These are phyloP conservation scores for Linderniella brevidens DNA, from an alignment of 257 asterid species.

Conservation along the genomic window DNA sequence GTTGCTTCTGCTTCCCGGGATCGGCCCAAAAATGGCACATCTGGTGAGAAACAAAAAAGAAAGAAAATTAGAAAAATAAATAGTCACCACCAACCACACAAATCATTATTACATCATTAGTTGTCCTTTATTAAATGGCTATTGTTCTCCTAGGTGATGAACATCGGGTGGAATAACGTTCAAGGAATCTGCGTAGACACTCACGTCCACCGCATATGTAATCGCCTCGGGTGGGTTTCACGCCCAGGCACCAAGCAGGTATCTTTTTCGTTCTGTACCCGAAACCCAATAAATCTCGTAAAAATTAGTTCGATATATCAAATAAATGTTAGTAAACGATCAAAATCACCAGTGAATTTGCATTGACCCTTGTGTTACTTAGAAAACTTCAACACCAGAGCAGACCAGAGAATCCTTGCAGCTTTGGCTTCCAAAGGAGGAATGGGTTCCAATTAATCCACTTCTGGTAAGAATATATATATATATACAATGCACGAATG, in stretches of 20 bases:
- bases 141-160: conserved; percentile 52
- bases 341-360: not conserved
- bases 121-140: no score
- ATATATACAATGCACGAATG: not conserved
- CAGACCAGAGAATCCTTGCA: conserved; percentile 81
- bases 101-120: no score
- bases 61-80: not conserved
- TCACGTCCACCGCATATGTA: conserved; percentile 89
- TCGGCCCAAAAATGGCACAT: conserved; percentile 99
- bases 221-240: conserved; percentile 94
- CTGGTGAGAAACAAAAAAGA: conserved; percentile 28
- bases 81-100: not conserved
- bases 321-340: not conserved
- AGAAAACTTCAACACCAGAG: conserved; percentile 80
- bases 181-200: conserved; percentile 99
- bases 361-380: conserved; percentile 4
- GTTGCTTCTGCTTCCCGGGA: conserved; percentile 85
- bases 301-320: not conserved
- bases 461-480: conserved; percentile 50
- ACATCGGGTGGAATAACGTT: conserved; percentile 87
- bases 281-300: not conserved
- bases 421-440: conserved; percentile 96
- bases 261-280: not conserved
- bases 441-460: conserved; percentile 93
- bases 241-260: conserved; percentile 76